Conservation (phyloP, 2,329 filamentous ascomycete genomes). For the Penicillium sp. region DNA sequence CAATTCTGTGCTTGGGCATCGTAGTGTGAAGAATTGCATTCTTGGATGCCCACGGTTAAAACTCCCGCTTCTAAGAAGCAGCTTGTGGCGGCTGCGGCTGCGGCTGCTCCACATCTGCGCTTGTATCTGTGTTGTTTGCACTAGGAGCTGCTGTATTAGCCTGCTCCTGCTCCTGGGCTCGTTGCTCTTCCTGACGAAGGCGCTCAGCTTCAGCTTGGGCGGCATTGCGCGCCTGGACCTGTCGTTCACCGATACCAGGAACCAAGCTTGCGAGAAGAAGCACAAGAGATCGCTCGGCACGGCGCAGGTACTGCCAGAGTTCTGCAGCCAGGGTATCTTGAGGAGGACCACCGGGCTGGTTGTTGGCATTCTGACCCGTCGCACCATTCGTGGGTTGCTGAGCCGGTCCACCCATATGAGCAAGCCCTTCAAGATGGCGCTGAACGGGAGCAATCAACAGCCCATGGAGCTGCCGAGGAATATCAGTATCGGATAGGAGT, state of each 20-base stretch:
- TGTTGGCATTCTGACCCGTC: constrained; percentile 7
- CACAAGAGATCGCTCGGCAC: constrained; percentile 56
- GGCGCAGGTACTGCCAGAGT: constrained; percentile 39
- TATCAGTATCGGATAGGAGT: constrained; percentile 42
- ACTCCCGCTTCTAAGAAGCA: too few relatives aligned
- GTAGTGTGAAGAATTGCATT: too few relatives aligned
- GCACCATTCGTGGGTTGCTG: constrained; percentile 15
- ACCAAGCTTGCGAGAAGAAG: constrained; percentile 62
- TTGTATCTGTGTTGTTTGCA: too few relatives aligned
- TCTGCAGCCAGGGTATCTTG: constrained; percentile 8
- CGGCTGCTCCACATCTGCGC: too few relatives aligned
- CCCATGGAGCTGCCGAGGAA: constrained; percentile 36
- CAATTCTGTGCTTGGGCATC: too few relatives aligned
- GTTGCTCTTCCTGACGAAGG: constrained; percentile 5
- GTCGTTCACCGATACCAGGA: constrained; percentile 61
- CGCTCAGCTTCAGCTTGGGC: constrained; percentile 42
- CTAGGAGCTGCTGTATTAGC: neutral
- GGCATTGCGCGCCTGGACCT: constrained; percentile 56
- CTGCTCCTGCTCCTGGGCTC: constrained; percentile 1
- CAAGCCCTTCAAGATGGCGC: constrained; percentile 45
- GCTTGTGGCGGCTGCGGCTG: too few relatives aligned
- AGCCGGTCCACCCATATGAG: constrained; percentile 31
- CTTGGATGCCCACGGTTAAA: too few relatives aligned
- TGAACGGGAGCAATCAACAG: constrained; percentile 41
- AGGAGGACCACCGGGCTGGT: constrained; percentile 5